Percentiles rank a stretch among this genome's conserved stretches.
Conservation (phyloP, 73 alveolate genomes). For the Tetrahymena malaccensis region DNA sequence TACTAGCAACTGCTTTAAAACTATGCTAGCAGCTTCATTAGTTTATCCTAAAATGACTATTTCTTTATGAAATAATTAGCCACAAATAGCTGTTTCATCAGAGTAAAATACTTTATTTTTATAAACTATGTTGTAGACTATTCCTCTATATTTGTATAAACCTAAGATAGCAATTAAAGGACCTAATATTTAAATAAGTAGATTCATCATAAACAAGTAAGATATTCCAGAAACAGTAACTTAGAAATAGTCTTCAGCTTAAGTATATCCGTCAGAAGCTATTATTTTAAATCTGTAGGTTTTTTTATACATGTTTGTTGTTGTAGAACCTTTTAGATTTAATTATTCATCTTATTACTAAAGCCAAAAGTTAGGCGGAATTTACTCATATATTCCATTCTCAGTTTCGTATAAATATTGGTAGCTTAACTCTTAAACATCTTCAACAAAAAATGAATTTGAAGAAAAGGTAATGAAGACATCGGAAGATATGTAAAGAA, state of each 20-base stretch:
- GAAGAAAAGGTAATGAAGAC: neutral
- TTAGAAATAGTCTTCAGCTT: neutral
- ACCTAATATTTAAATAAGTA: neutral
- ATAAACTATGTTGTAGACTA: neutral
- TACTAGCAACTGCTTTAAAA: neutral
- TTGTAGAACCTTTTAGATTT: neutral
- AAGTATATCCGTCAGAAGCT: neutral
- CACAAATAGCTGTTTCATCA: neutral
- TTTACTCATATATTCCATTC: neutral
- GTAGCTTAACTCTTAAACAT: neutral
- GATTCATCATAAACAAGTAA: neutral
- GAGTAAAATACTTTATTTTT: neutral
- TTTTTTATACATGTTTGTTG: neutral
- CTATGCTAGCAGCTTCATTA: neutral
- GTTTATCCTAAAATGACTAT: neutral
- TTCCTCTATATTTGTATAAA: neutral
- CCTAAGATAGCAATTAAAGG: neutral
- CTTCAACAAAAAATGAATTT: neutral
- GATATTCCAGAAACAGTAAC: neutral
- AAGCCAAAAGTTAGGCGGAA: neutral
- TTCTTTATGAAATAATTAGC: neutral
- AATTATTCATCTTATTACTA: neutral
- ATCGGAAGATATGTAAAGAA: neutral
- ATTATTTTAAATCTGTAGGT: neutral
- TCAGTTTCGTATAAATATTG: neutral